These are phyloP conservation scores for Wickerhamiella kazuoi DNA, from an alignment of 805 yeast species.

Conservation along the genomic window DNA sequence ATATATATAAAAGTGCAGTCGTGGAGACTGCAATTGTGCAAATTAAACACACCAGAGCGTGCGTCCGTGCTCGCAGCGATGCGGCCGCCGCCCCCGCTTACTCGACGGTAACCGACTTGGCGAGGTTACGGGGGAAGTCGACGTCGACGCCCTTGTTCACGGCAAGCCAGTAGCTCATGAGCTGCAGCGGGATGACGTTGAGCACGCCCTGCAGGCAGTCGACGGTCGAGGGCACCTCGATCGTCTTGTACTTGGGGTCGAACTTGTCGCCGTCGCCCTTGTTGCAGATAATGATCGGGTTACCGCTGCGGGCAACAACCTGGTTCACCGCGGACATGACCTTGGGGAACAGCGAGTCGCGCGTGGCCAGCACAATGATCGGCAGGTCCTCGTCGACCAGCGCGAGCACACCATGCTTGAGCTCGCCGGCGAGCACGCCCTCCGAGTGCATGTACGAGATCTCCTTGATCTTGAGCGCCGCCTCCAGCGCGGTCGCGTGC, in stretches of 20 bases:
- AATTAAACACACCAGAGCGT: no score
- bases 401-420: constrained; percentile 96
- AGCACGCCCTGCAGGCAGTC: constrained; percentile 95
- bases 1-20: neutral
- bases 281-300: constrained; percentile 84
- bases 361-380: constrained; percentile 86
- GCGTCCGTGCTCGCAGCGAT: no score
- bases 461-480: constrained; percentile 95
- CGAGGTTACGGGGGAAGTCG: constrained; percentile 96
- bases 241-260: constrained; percentile 27
- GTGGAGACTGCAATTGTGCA: neutral
- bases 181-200: constrained; percentile 85
- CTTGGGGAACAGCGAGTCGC: constrained; percentile 91
- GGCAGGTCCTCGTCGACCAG: constrained; percentile 88
- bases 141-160: constrained; percentile 89
- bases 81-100: no score
- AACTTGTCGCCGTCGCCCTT: constrained; percentile 42
- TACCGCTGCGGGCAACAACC: constrained; percentile 93
- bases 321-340: constrained; percentile 91
- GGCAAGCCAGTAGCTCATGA: constrained; percentile 94
- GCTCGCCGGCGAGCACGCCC: constrained; percentile 97
- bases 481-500: constrained; percentile 92
- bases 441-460: constrained; percentile 98
- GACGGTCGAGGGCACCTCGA: constrained; percentile 88
- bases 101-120: constrained; percentile 96